phyloP scores from a whole-genome alignment of 805 yeast species.

The Suhomyces kilbournensis region DNA sequence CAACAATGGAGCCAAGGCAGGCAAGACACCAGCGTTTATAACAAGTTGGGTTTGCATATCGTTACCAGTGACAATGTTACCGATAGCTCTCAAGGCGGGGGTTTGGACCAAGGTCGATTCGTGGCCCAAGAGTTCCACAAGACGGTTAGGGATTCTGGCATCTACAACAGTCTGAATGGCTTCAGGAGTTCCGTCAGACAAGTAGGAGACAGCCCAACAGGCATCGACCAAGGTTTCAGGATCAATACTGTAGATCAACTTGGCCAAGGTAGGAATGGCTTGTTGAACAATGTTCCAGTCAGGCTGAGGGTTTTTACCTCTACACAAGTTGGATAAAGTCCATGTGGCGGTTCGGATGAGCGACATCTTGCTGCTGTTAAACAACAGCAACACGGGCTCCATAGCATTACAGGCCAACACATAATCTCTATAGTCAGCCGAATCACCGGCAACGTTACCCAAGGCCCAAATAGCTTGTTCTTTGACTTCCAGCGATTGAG shows the following conservation, averaged over 20 bases:
- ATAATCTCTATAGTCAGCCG: conserved; percentile 83
- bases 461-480: conserved; percentile 99
- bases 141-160: conserved; percentile 89
- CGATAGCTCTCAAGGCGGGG: conserved; percentile 95
- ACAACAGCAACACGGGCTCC: conserved; percentile 78
- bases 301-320: conserved; percentile 96
- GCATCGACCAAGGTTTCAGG: conserved; percentile 95
- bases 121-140: conserved; percentile 86
- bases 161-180: conserved; percentile 97
- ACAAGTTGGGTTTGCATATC: conserved; percentile 94
- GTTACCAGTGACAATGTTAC: conserved; percentile 96
- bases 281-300: conserved; percentile 85
- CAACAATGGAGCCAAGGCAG: conserved; percentile 77
- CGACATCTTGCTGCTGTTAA: conserved; percentile 81
- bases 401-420: conserved; percentile 84
- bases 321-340: conserved; percentile 94
- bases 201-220: conserved; percentile 96
- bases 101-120: conserved; percentile 87
- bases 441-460: conserved; percentile 98
- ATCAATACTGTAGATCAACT: conserved; percentile 85
- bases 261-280: conserved; percentile 89
- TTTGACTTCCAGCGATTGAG: conserved; percentile 84
- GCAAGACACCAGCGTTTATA: conserved; percentile 87
- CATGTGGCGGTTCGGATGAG: conserved; percentile 95
- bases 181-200: conserved; percentile 88